Base-by-base conservation (phyloP, 1,284 basidiomycete species). In the Boletellus dicymbophilus region DNA sequence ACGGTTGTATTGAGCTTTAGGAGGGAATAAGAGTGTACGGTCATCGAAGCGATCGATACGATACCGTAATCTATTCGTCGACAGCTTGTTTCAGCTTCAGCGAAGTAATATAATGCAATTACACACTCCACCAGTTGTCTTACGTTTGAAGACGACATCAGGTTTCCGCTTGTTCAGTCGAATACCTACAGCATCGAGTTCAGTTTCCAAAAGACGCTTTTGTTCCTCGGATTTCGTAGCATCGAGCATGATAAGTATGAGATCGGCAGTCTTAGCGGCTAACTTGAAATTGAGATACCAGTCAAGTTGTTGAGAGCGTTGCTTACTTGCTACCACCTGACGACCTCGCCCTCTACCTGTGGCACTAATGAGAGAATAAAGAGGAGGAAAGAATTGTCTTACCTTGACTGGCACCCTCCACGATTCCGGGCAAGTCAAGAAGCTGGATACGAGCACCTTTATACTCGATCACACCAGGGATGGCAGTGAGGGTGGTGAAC, bases 151-250 rank as follows among this genome's bases (percentile, higher is more conserved):
- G 6, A 89, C 82, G 33, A 94, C 85, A 64, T 98, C 95, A 1
- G 96, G 95, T 62, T 84, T 90, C 47, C 72, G 76, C 62, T 91
- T 91, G 72, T 99, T 99, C 57, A 99, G 72, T 44, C 96, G 82
- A 58, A 99, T 98, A 9, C 97, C 96, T 33, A 99, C 95, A 2
- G 95, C 93, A 62, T 98, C 96, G 27, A 99, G 75, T 68, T 99
- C 96, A 46, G 92, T 80, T 68, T 98, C 96, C 22, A 98, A 76
- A 54, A 95, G 74, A 36, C 81, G 78, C 53, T 90, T 85, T 66
- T 99, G 97, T 68, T 98, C 93, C 40, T 93, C 88, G 5, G 93
- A 93, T 70, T 99, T 99, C 8, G 95, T 98, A 5, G 95, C 95
- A 64, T 98, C 96, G 45, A 96, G 80, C 91, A 98, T 95, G 59